A percentile compares a stretch with the other conserved stretches of the same genome.
phyloP scores from a whole-genome alignment of 768 basidiomycete species.

The Hericium alpestre region DNA sequence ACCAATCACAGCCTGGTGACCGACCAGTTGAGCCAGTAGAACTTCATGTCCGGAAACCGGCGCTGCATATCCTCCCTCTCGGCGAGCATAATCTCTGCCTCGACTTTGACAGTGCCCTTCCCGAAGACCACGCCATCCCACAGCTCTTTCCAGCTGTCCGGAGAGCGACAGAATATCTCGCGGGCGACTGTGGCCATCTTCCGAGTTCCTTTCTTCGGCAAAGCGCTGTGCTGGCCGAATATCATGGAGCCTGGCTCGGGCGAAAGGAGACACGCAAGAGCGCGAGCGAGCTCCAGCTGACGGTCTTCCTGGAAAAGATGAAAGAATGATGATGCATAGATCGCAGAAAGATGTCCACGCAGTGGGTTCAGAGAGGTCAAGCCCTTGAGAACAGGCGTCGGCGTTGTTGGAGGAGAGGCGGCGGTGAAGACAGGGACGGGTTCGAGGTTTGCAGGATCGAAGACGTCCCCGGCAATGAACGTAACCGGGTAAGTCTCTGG shows the following conservation, averaged over 20 bases:
- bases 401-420: conserved; percentile 13
- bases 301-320: conserved; percentile 32
- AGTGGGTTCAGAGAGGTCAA: conserved; percentile 35
- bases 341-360: conserved; percentile 34
- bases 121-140: conserved; percentile 30
- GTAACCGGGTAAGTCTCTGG: conserved; percentile 39
- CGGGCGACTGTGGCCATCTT: background rate
- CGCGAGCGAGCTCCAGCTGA: conserved; percentile 31
- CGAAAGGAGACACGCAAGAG: conserved; percentile 31
- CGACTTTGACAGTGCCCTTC: conserved; percentile 24
- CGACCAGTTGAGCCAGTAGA: no score
- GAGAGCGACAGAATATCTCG: conserved; percentile 22
- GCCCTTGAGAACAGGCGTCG: conserved; percentile 18
- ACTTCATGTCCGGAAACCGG: no score
- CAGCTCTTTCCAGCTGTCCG: conserved; percentile 25
- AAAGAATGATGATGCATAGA: conserved; percentile 43
- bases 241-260: conserved; percentile 34
- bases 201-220: conserved; percentile 21
- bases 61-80: no score
- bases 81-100: conserved; percentile 4
- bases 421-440: conserved; percentile 16
- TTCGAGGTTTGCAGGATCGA: conserved; percentile 35
- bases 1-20: no score
- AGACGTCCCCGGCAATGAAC: conserved; percentile 46
- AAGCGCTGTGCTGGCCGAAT: conserved; percentile 31